Conservation (phyloP, 2,329 filamentous ascomycete species). For the Exserohilum turcica region DNA sequence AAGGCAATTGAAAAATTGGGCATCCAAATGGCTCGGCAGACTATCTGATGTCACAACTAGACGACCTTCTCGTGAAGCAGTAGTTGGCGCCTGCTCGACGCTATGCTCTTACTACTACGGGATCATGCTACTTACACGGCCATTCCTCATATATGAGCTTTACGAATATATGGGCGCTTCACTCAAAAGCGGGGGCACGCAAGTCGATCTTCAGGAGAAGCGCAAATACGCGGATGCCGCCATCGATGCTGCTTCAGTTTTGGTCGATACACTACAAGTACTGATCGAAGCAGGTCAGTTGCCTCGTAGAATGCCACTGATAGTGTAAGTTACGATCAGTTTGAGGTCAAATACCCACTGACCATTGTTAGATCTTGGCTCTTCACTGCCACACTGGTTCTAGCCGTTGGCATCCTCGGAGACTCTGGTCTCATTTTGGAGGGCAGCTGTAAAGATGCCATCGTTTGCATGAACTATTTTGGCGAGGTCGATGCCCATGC, state of each 20-base stretch:
- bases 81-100: slow-evolving; percentile 56
- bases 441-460: slow-evolving; percentile 29
- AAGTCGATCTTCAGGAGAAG: slow-evolving; percentile 32
- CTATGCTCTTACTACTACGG: slow-evolving; percentile 60
- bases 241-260: slow-evolving; percentile 34
- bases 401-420: slow-evolving; percentile 35
- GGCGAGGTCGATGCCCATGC: slow-evolving; percentile 36
- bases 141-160: slow-evolving; percentile 59
- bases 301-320: slow-evolving; percentile 38
- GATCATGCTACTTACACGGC: slow-evolving; percentile 59
- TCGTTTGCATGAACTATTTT: slow-evolving; percentile 37
- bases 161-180: slow-evolving; percentile 46
- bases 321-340: slow-evolving; percentile 27
- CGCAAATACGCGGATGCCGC: slow-evolving; percentile 40
- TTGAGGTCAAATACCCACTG: not conserved
- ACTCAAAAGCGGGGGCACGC: slow-evolving; percentile 34
- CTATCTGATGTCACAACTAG: slow-evolving; percentile 37
- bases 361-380: slow-evolving; percentile 33
- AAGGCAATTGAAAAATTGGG: slow-evolving; percentile 50
- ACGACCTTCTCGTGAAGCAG: slow-evolving; percentile 30
- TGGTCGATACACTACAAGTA: slow-evolving; percentile 34
- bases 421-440: slow-evolving; percentile 28
- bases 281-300: slow-evolving; percentile 27
- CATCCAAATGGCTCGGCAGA: slow-evolving; percentile 39
- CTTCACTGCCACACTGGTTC: slow-evolving; percentile 37